These are phyloP conservation scores for Aureobasidium sp. DNA, from an alignment of 2,329 filamentous ascomycete genomes.

Conservation along the genomic window DNA sequence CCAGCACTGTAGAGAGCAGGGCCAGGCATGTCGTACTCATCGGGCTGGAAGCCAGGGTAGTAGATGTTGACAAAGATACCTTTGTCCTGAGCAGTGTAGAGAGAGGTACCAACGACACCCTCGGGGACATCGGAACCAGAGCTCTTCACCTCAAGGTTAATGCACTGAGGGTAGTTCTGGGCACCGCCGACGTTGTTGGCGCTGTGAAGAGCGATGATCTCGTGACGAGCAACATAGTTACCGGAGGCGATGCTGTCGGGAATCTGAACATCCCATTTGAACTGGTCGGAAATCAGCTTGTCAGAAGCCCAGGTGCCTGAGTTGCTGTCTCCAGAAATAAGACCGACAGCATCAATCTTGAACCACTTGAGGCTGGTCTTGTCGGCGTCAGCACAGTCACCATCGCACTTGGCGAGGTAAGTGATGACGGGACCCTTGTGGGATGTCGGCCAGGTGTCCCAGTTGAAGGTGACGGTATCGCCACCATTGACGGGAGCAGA, in stretches of 20 bases:
- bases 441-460: conserved; percentile 57
- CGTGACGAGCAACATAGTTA: conserved; percentile 52
- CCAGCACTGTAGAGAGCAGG: conserved; percentile 29
- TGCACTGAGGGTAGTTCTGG: conserved; percentile 41
- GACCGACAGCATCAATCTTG: conserved; percentile 54
- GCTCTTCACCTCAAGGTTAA: conserved; percentile 53
- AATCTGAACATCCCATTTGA: conserved; percentile 44
- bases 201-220: conserved; percentile 54
- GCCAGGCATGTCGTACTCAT: conserved; percentile 44
- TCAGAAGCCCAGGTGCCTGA: conserved; percentile 50
- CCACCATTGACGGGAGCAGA: conserved; percentile 55
- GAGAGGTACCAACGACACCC: conserved; percentile 43
- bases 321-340: conserved; percentile 35
- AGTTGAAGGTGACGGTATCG: conserved; percentile 49
- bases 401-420: conserved; percentile 53
- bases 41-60: conserved; percentile 29
- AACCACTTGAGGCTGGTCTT: conserved; percentile 50
- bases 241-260: conserved; percentile 46
- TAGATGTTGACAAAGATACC: conserved; percentile 56
- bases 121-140: conserved; percentile 40
- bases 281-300: conserved; percentile 40
- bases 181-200: conserved; percentile 37
- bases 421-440: conserved; percentile 58
- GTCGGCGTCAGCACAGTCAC: conserved; percentile 47
- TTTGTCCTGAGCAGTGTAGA: conserved; percentile 51